These are phyloP conservation scores for Vitis hybrid DNA, from an alignment of 177 flowering plant species.

Conservation along the genomic window DNA sequence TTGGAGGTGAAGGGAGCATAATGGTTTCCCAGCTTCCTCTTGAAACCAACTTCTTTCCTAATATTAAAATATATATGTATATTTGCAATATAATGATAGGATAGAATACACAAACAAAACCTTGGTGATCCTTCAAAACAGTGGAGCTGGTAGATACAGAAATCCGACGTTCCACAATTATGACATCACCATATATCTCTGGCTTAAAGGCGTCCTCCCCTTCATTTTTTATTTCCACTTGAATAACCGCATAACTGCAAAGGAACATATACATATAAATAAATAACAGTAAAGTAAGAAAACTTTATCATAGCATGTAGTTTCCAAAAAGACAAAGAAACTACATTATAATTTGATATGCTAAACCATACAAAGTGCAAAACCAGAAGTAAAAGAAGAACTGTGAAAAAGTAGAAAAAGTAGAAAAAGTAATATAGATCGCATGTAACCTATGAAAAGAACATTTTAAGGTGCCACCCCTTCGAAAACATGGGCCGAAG, in stretches of 20 bases:
- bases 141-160: slow-evolving; percentile 57
- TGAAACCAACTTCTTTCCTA: background rate
- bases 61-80: background rate
- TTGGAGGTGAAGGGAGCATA: background rate
- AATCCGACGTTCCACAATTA: slow-evolving; percentile 75
- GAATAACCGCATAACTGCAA: slow-evolving; percentile 73
- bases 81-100: background rate
- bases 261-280: slow-evolving; percentile 1
- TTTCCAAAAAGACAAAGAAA: background rate
- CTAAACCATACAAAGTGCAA: background rate
- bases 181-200: slow-evolving; percentile 70
- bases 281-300: background rate
- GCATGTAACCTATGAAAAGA: no score
- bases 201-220: slow-evolving; percentile 95
- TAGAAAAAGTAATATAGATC: background rate
- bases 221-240: slow-evolving; percentile 74
- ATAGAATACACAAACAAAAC: slow-evolving; percentile 24
- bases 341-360: background rate
- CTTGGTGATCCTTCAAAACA: slow-evolving; percentile 69
- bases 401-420: background rate
- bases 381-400: background rate
- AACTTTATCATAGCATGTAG: background rate
- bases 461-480: no score
- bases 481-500: background rate
- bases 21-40: background rate